Percentiles rank a stretch among this genome's conserved stretches.
Conservation (phyloP, 495 filamentous ascomycete species). For the Neurospora sp. region DNA sequence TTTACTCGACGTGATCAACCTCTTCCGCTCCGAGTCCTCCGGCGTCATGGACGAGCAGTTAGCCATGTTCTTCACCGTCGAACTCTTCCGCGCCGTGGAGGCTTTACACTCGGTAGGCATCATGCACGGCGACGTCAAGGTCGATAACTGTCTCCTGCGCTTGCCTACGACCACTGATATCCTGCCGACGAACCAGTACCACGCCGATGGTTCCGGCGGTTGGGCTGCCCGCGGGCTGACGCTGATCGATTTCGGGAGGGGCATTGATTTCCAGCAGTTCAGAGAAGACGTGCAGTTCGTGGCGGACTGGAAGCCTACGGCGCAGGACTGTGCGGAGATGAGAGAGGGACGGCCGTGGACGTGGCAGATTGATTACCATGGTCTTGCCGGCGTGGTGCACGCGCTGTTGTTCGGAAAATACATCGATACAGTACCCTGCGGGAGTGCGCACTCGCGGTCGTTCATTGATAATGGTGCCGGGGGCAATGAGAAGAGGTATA, state of each 20-base stretch:
- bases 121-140: conserved; percentile 89
- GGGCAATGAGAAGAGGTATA: conserved; percentile 44
- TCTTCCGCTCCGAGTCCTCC: conserved; percentile 57
- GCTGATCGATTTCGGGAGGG: conserved; percentile 91
- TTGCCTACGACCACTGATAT: conserved; percentile 44
- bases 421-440: conserved; percentile 63
- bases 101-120: conserved; percentile 69
- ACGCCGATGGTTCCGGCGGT: conserved; percentile 57
- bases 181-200: conserved; percentile 44
- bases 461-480: conserved; percentile 21
- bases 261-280: conserved; percentile 88
- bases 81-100: conserved; percentile 85
- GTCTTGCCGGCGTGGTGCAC: conserved; percentile 77
- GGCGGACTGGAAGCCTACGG: conserved; percentile 81
- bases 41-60: conserved; percentile 77
- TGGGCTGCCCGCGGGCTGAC: conserved; percentile 73
- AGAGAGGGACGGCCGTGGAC: conserved; percentile 89
- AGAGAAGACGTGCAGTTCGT: conserved; percentile 69
- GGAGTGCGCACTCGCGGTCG: not conserved
- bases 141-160: conserved; percentile 87
- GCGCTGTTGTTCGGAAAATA: conserved; percentile 86
- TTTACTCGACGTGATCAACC: conserved; percentile 83
- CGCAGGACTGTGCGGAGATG: conserved; percentile 88
- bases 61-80: conserved; percentile 90
- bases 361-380: conserved; percentile 91